Conservation (phyloP, 352 stramenopile genomes). For the Globisporangium apiculatum region DNA sequence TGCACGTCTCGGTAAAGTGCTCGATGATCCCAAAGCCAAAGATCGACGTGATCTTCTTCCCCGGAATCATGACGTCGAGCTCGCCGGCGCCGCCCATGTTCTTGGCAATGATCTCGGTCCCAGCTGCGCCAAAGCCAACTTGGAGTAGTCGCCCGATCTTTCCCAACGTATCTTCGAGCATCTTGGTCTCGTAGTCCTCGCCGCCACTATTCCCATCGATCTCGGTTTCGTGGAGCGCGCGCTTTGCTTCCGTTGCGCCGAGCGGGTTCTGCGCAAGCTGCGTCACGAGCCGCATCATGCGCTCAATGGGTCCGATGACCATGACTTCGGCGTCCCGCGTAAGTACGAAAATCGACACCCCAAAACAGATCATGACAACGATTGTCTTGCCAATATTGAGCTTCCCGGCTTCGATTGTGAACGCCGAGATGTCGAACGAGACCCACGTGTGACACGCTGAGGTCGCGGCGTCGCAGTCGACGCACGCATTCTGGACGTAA, state of each 20-base stretch:
- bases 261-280: conserved; percentile 66
- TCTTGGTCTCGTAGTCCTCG: conserved; percentile 94
- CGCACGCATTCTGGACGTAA: conserved; percentile 54
- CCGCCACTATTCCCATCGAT: conserved; percentile 32
- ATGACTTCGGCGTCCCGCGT: conserved; percentile 91
- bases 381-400: conserved; percentile 85
- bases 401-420: conserved; percentile 27
- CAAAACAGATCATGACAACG: conserved; percentile 89
- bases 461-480: conserved; percentile 32
- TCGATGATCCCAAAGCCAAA: conserved; percentile 96
- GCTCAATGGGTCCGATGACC: conserved; percentile 95
- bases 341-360: conserved; percentile 89
- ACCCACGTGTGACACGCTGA: conserved; percentile 62
- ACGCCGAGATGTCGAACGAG: conserved; percentile 63
- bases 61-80: conserved; percentile 96
- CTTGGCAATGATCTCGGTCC: conserved; percentile 96
- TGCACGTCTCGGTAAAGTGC: conserved; percentile 93
- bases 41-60: conserved; percentile 95
- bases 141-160: conserved; percentile 93
- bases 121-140: conserved; percentile 96
- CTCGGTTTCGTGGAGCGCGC: conserved; percentile 63
- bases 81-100: conserved; percentile 92
- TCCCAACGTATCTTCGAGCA: conserved; percentile 93
- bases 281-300: conserved; percentile 88
- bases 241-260: conserved; percentile 55